Conservation (phyloP, 768 basidiomycete species). For the Leccinum fibrillosum region DNA sequence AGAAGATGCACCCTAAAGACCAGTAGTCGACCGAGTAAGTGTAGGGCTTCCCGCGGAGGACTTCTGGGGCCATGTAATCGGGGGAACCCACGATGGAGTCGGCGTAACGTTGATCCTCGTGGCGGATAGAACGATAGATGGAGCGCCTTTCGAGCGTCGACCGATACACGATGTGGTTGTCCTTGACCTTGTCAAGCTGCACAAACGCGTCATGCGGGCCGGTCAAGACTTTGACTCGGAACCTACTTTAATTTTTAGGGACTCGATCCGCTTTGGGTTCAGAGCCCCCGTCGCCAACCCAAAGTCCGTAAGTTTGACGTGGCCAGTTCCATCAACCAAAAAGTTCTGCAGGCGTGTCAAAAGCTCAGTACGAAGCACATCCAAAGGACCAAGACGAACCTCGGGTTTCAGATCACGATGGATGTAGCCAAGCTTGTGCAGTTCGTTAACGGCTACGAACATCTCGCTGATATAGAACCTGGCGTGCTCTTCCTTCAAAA, state of each 20-base stretch:
- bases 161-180: constrained; percentile 83
- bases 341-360: constrained; percentile 66
- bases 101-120: constrained; percentile 89
- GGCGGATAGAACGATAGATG: constrained; percentile 88
- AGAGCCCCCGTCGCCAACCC: constrained; percentile 95
- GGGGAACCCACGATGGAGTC: constrained; percentile 98
- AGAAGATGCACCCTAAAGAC: constrained; percentile 97
- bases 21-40: constrained; percentile 97
- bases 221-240: background rate
- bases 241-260: constrained; percentile 83
- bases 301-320: constrained; percentile 98
- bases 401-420: constrained; percentile 98
- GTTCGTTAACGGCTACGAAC: constrained; percentile 90
- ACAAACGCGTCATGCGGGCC: constrained; percentile 5
- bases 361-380: background rate
- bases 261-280: constrained; percentile 92
- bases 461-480: constrained; percentile 97
- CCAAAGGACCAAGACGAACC: constrained; percentile 42
- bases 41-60: constrained; percentile 92
- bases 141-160: constrained; percentile 94
- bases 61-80: constrained; percentile 97
- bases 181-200: constrained; percentile 95
- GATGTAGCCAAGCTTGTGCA: constrained; percentile 97
- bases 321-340: constrained; percentile 90
- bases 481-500: constrained; percentile 96